phyloP scores from a whole-genome alignment of 2,329 filamentous ascomycete genomes.

The Diaporthe vaccinii region DNA sequence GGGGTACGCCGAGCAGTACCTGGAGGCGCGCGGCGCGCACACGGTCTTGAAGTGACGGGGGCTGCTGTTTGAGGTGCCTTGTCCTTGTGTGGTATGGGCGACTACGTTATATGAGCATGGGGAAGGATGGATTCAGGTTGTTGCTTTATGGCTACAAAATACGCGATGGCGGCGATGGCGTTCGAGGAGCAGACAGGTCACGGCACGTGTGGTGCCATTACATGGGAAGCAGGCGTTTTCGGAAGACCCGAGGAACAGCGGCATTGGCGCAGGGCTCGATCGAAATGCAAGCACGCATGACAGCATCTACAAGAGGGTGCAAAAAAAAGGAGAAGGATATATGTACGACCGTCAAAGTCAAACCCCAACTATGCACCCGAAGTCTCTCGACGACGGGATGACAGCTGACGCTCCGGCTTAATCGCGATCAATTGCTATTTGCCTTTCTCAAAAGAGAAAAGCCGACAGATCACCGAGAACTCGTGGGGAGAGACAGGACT shows the following conservation, averaged over 20 bases:
- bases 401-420: constrained; percentile 98
- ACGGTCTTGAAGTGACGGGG: constrained; percentile 85
- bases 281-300: background rate
- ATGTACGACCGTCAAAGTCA: constrained; percentile 96
- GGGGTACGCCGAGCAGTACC: constrained; percentile 86
- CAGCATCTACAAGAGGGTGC: constrained; percentile 29
- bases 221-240: background rate
- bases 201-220: background rate
- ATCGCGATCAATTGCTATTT: constrained; percentile 89
- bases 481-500: constrained; percentile 72
- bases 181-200: constrained; percentile 9
- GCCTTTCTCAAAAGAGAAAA: constrained; percentile 64
- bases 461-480: constrained; percentile 84
- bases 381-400: constrained; percentile 83
- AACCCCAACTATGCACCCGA: constrained; percentile 89
- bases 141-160: background rate
- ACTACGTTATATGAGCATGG: background rate
- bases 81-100: too few species aligned
- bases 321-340: constrained; percentile 17
- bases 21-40: constrained; percentile 92
- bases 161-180: constrained; percentile 28
- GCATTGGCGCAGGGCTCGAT: background rate
- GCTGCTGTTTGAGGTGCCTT: constrained; percentile 38
- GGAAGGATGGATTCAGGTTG: background rate
- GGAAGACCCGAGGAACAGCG: background rate